Evolutionary conservation across 1,284 basidiomycete species (phyloP), one percentile per base, ranked within the genome.

Genomic region (Rhodotorula sp.): DNA sequence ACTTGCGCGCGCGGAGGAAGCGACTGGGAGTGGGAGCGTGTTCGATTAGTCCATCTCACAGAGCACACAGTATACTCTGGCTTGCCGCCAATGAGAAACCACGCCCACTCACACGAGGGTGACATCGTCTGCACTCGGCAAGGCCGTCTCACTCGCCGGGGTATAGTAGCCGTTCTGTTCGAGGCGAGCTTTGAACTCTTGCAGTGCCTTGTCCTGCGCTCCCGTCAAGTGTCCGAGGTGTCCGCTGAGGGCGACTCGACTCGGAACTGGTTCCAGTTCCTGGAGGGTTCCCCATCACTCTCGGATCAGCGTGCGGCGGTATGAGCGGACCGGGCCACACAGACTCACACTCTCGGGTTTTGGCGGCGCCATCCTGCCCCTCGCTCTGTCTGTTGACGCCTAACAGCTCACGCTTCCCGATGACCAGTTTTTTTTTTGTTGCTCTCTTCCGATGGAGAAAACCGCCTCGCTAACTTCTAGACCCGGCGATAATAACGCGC

Each of bases 1-100:
- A 91, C 66, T 83, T 83, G 73, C 90, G 84, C 10, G 90, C 90
- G 38, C 89, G 84, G 7, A 92, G 84, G 77, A 92, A 92, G 16
- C 90, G 88, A 34, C 90, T 91, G 78, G 1, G 48, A 2, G 2
- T 43, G 14, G n/a, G 7, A 10, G 49, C 34, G 19, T 3, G 57
- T 45, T 21, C 26, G 26, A n/a, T 49, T 1, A 34, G 19, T 6
- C 54, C 26, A 23, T 10, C 48, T 7, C 2, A 15, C 10, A 21
- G n/a, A 18, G 10, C 28, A 18, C 28, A 10, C 28, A 14, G 14
- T 43, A 43, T 31, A 10, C 38, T 43, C 38, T 43, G 38, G 10
- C 38, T 34, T n/a, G 56, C 34, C 34, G n/a, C 28, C 38, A 43
- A 14, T 43, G 45, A 28, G 50, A 34, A 34, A 16, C 18, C 12